These are phyloP conservation scores for Exophiala sp. DNA, from an alignment of 2,329 filamentous ascomycete genomes.

Conservation along the genomic window DNA sequence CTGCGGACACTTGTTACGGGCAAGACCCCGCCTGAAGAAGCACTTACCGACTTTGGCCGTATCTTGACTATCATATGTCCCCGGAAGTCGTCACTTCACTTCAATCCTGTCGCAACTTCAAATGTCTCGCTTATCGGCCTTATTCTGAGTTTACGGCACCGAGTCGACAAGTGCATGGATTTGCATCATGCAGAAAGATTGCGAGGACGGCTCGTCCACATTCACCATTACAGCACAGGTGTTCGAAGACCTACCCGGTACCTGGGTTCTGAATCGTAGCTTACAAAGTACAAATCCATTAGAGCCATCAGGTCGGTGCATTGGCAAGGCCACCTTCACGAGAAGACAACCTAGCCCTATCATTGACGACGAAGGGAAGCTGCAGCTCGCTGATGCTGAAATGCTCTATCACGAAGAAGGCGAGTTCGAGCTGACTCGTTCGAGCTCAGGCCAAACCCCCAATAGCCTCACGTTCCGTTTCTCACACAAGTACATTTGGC, in stretches of 20 bases:
- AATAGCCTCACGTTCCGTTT: conserved; percentile 23
- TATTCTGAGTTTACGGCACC: too few species aligned
- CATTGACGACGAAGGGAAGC: conserved; percentile 25
- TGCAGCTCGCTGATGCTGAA: conserved; percentile 28
- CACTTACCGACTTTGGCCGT: too few species aligned
- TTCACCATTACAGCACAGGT: conserved; percentile 6
- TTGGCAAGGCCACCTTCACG: conserved; percentile 39
- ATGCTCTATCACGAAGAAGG: conserved; percentile 44
- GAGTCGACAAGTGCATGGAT: too few species aligned
- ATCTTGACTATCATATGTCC: too few species aligned
- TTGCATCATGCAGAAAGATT: not conserved
- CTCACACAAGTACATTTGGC: conserved; percentile 45
- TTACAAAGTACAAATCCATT: conserved; percentile 40
- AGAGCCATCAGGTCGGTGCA: conserved; percentile 42
- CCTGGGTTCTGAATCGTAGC: conserved; percentile 38
- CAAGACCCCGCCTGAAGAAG: too few species aligned
- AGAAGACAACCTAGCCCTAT: conserved; percentile 26
- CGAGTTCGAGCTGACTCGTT: conserved; percentile 34
- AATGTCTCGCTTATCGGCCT: too few species aligned
- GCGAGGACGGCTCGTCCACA: not conserved
- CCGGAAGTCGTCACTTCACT: too few species aligned
- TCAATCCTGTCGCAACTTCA: too few species aligned
- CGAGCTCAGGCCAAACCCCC: conserved; percentile 33
- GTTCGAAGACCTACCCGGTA: conserved; percentile 26
- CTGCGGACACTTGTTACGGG: too few species aligned